phyloP scores from a whole-genome alignment of 2,329 filamentous ascomycete genomes.

The Scleromitrula shiraiana region DNA sequence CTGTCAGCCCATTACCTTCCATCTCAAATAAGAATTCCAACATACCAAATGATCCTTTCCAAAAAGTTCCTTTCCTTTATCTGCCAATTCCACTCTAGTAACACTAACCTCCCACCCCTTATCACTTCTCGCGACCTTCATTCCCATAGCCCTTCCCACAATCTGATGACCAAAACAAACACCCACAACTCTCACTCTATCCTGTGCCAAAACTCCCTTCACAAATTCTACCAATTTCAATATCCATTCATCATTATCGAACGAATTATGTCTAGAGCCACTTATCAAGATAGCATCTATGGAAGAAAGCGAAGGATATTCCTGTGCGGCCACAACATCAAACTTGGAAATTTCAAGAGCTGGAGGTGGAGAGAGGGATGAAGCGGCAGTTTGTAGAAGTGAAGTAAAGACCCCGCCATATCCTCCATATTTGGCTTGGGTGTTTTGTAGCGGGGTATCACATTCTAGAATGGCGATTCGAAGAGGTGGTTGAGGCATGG shows the following conservation, averaged over 20 bases:
- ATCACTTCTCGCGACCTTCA: conserved; percentile 56
- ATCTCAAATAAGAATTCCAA: background rate
- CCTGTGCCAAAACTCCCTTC: conserved; percentile 47
- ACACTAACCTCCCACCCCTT: conserved; percentile 79
- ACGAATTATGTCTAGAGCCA: conserved; percentile 67
- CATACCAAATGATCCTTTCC: conserved; percentile 50
- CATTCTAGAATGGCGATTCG: conserved; percentile 75
- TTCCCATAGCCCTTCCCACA: conserved; percentile 62
- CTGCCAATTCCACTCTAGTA: conserved; percentile 57
- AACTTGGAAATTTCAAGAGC: conserved; percentile 41
- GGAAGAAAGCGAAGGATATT: conserved; percentile 65
- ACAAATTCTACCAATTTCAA: conserved; percentile 63
- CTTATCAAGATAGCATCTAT: conserved; percentile 80
- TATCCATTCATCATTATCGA: conserved; percentile 70
- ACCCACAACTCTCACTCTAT: conserved; percentile 63
- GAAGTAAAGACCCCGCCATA: conserved; percentile 65
- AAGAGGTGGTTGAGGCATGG: conserved; percentile 26
- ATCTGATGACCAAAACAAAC: conserved; percentile 89
- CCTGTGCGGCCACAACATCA: conserved; percentile 59
- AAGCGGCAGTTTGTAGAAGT: conserved; percentile 48
- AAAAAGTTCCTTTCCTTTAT: conserved; percentile 65
- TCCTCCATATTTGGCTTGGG: conserved; percentile 56
- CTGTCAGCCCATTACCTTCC: background rate
- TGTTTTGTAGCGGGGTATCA: conserved; percentile 64
- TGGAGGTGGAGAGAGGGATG: conserved; percentile 36